Evolutionary conservation across 192 early-diverging fungal species (phyloP), one percentile per base, ranked within the genome.

Genomic region (Backusella australiensis): DNA sequence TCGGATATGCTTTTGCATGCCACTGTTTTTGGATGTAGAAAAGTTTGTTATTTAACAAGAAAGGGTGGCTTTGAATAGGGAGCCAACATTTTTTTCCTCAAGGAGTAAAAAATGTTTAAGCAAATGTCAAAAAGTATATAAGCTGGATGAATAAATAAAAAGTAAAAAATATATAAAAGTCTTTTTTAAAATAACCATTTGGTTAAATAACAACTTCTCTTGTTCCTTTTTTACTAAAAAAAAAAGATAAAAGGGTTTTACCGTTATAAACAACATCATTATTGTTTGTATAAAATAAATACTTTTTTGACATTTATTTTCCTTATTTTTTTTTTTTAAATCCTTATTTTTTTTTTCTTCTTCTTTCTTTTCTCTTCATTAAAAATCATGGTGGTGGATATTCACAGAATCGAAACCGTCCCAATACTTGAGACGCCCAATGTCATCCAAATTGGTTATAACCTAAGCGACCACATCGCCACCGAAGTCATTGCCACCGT

Each of bases 361-460:
- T 53, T n/a, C n/a, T 53, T 4, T 56, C 21, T 1, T 56, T 56
- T 56, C 21, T 59, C 23, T 59, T 53, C n/a, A 5, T n/a, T 59
- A 59, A 23, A 59, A 59, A 59, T 21, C 32, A 68, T 69, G 67
- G 67, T 69, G 7, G 67, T 69, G 6, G 67, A 69, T 36, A 35
- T 69, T 8, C 67, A 36, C 19, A 49, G 12, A 26, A 29, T 71
- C 26, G 70, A 49, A 49, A 75, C 17, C 7, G 19, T 75, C 8
- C 63, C 74, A 3, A 49, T 75, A n/a, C 32, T 75, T 26, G 17
- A 75, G 32, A 19, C 41, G 23, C 63, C 74, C 91, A 46, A 93
- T 90, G 72, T 96, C 91, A 96, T 97, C 75, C 85, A 94, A 65
- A 86, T 95, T 39, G 97, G 97, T 15, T 92, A 89, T 82, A 88